Conservation (phyloP, 1,139 yeast species). For the Zygosaccharomyces sapae region DNA sequence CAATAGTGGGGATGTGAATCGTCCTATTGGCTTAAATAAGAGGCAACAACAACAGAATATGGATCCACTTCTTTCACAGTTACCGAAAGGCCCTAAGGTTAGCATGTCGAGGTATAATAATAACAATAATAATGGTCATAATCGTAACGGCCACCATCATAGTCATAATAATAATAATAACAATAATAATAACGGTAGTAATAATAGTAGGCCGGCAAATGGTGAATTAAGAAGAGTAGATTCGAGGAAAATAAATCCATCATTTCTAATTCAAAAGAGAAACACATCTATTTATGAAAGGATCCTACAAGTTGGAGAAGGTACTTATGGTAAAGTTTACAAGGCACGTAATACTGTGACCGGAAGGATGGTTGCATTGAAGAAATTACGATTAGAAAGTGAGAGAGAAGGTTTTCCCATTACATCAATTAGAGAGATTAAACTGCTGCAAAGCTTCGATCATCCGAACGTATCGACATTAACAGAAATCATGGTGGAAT, state of each 20-base stretch:
- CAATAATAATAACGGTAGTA: too few relatives aligned
- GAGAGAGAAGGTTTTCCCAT: constrained; percentile 96
- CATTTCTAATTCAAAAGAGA: constrained; percentile 19
- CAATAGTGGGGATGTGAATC: background rate
- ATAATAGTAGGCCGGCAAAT: background rate
- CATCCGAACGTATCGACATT: constrained; percentile 80
- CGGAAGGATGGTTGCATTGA: constrained; percentile 71
- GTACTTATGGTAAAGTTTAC: constrained; percentile 78
- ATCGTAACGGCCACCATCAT: background rate
- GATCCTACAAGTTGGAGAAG: constrained; percentile 65
- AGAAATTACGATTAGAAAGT: constrained; percentile 73
- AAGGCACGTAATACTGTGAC: constrained; percentile 52
- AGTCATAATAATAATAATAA: background rate
- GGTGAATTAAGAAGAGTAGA: background rate
- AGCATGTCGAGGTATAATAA: constrained; percentile 17
- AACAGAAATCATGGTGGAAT: constrained; percentile 85
- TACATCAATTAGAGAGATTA: constrained; percentile 89
- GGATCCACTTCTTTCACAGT: constrained; percentile 13
- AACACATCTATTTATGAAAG: constrained; percentile 31
- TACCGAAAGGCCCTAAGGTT: constrained; percentile 24
- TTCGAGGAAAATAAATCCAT: constrained; percentile 11
- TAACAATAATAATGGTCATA: constrained; percentile 1
- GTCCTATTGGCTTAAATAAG: background rate
- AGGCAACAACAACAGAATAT: constrained; percentile 4
- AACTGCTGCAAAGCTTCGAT: constrained; percentile 77